Percentiles rank a stretch among this genome's conserved stretches.
phyloP scores from a whole-genome alignment of 768 basidiomycete species.

The Glaciozyma martinii region DNA sequence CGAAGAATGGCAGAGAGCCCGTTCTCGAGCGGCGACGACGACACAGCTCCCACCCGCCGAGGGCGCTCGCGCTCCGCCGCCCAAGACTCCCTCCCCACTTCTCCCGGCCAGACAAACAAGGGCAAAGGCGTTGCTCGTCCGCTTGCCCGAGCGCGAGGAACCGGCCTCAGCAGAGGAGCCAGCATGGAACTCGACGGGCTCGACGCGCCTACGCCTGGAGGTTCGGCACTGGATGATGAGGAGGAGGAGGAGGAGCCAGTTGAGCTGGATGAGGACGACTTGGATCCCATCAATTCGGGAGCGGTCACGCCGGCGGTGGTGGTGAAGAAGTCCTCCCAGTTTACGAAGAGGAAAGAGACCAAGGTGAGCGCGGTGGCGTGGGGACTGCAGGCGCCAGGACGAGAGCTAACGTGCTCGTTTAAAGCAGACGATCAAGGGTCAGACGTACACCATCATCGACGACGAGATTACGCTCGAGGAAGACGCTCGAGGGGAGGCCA shows the following conservation, averaged over 20 bases:
- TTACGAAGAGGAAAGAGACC: conserved; percentile 39
- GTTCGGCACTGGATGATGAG: neutral
- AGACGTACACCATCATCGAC: conserved; percentile 67
- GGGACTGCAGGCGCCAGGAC: neutral
- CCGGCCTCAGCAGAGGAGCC: neutral
- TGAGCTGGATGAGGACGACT: conserved; percentile 29
- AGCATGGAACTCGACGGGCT: neutral
- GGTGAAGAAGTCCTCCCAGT: conserved; percentile 42
- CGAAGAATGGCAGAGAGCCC: too few species aligned
- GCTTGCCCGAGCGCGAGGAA: neutral
- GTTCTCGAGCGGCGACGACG: too few species aligned
- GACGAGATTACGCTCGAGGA: conserved; percentile 81
- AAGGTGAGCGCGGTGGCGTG: conserved; percentile 5
- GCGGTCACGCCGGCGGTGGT: conserved; percentile 39
- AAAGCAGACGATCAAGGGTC: conserved; percentile 51
- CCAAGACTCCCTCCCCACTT: too few species aligned
- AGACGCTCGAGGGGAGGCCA: conserved; percentile 78
- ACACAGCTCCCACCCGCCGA: too few species aligned
- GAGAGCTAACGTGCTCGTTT: conserved; percentile 18
- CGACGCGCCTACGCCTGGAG: neutral
- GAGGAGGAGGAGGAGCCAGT: conserved; percentile 1
- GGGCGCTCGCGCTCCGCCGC: too few species aligned
- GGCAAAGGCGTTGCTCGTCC: neutral
- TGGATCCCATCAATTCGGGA: conserved; percentile 37
- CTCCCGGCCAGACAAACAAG: too few species aligned